Base-by-base conservation (phyloP, 2,329 filamentous ascomycete species). In the Pezizomycotina sp. region DNA sequence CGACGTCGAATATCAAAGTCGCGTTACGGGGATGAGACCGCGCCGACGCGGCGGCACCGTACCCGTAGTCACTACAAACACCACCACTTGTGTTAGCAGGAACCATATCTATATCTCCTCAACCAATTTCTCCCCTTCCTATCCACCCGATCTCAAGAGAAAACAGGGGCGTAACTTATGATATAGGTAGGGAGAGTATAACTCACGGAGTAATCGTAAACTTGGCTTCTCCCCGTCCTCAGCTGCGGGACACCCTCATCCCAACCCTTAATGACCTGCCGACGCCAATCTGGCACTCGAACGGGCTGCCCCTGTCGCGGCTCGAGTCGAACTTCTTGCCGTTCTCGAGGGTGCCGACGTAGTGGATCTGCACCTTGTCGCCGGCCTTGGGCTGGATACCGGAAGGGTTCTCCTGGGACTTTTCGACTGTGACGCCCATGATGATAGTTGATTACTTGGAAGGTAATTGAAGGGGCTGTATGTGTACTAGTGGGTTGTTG, bases 201-300 rank as follows among this genome's bases (percentile, higher is more conserved):
- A n/a, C n/a, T n/a, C n/a, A n/a, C n/a, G 69, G 66, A 46, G 74
- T 69, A 55, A 95, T 93, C 49, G 74, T 77, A 47, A 98, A 66
- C 33, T 71, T 79, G 35, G 82, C 75, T 80, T 86, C 69, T 95
- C 86, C 56, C 86, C 84, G 41, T 92, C 64, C 56, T 75, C 86
- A 98, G 93, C 55, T 71, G 64, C 31, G 64, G 62, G 34, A 95
- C 83, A 48, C 77, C 84, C 61, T 92, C 74, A 54, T 82, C 83
- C 82, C 71, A 91, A 50, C 72, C 86, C 64, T 69, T 71, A 62
- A 98, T 93, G 54, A 95, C n/a, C n/a, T n/a, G 36, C 82, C 82
- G 48, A 77, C 65, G 34, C 89, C 89, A 58, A 98, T 95, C 40
- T 60, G 55, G 46, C 73, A 77, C 44, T 71, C 62, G 55, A 95